Conservation (phyloP, 495 filamentous ascomycete species). For the Lentithecium fluviatile region DNA sequence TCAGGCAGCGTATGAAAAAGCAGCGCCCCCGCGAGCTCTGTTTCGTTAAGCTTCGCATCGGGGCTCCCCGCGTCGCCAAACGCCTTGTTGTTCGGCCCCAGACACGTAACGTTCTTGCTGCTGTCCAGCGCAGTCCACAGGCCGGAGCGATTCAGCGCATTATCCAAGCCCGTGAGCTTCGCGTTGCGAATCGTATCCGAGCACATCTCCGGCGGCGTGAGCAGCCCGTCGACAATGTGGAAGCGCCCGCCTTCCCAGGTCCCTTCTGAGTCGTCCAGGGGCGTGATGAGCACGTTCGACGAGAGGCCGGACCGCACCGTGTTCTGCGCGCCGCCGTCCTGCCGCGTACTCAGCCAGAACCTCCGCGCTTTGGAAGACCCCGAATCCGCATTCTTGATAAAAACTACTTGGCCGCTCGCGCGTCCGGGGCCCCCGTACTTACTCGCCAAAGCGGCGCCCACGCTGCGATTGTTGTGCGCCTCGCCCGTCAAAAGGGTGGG, state of each 20-base stretch:
- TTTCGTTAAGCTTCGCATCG: slow-evolving; percentile 28
- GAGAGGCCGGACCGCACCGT: slow-evolving; percentile 18
- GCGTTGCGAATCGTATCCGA: slow-evolving; percentile 30
- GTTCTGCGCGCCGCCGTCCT: background rate
- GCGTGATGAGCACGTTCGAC: slow-evolving; percentile 14
- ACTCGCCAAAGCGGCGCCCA: background rate
- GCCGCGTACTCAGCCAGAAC: background rate
- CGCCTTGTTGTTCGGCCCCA: slow-evolving; percentile 39
- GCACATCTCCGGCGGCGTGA: slow-evolving; percentile 35
- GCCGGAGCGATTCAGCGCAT: slow-evolving; percentile 30
- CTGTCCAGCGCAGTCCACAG: slow-evolving; percentile 33
- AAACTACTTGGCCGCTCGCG: slow-evolving; percentile 21
- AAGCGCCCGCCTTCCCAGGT: slow-evolving; percentile 17
- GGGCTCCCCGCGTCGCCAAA: slow-evolving; percentile 37
- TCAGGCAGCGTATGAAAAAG: slow-evolving; percentile 38
- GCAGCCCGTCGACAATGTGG: slow-evolving; percentile 30
- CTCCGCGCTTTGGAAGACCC: background rate
- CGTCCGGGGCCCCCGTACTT: slow-evolving; percentile 13
- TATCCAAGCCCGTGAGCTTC: slow-evolving; percentile 31
- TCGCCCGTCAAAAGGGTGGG: slow-evolving; percentile 10
- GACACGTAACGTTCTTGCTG: slow-evolving; percentile 39
- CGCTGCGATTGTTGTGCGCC: slow-evolving; percentile 22
- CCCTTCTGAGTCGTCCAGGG: background rate
- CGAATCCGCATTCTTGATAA: slow-evolving; percentile 8
- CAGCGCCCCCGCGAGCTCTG: slow-evolving; percentile 24